A percentile compares a stretch with the other conserved stretches of the same genome.
phyloP scores from a whole-genome alignment of 768 basidiomycete species.

The Nidularia sp. region DNA sequence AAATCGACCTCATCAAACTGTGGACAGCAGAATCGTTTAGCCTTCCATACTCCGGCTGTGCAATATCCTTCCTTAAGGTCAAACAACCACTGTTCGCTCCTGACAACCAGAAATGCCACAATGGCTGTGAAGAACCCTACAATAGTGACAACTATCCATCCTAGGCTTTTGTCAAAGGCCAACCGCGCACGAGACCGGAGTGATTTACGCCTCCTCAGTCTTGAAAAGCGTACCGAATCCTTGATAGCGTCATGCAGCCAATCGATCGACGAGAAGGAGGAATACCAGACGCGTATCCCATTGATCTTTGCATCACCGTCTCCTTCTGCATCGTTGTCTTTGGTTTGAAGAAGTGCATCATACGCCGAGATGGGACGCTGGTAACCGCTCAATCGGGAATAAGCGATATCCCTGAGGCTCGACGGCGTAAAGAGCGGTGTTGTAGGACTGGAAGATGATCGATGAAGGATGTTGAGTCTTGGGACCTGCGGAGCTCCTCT shows the following conservation, averaged over 20 bases:
- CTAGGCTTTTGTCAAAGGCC: conserved; percentile 70
- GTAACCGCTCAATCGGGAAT: conserved; percentile 31
- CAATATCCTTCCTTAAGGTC: conserved; percentile 94
- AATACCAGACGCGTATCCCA: conserved; percentile 88
- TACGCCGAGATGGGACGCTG: conserved; percentile 74
- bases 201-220: conserved; percentile 67
- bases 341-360: conserved; percentile 43
- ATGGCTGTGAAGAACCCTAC: conserved; percentile 85
- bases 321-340: conserved; percentile 29
- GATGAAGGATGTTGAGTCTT: conserved; percentile 22
- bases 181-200: conserved; percentile 61
- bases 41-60: conserved; percentile 58
- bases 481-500: conserved; percentile 34
- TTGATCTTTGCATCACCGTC: conserved; percentile 68
- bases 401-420: conserved; percentile 32
- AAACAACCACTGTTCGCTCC: conserved; percentile 85
- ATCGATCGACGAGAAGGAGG: conserved; percentile 87
- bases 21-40: conserved; percentile 82
- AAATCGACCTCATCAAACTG: conserved; percentile 14
- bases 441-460: conserved; percentile 30
- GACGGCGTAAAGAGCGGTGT: conserved; percentile 30
- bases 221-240: conserved; percentile 78
- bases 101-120: conserved; percentile 82
- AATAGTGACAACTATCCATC: conserved; percentile 87
- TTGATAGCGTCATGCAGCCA: conserved; percentile 98